Evolutionary conservation across 768 basidiomycete species (phyloP), one percentile per base, ranked within the genome.

Genomic region (Rhizopogon vulgaris): DNA sequence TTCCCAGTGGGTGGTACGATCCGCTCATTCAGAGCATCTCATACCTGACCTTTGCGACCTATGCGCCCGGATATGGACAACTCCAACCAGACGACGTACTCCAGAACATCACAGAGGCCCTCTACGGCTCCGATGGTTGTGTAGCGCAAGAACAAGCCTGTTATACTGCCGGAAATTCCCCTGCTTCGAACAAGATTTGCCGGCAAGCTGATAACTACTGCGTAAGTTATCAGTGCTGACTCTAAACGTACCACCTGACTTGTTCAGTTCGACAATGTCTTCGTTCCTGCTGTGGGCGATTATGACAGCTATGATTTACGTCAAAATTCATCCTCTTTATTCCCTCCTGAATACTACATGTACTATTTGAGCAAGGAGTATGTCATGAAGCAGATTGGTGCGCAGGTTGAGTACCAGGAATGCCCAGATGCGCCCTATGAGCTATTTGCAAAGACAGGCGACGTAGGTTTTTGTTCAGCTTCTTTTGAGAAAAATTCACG

Each of bases 41-140:
- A 9, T 84, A 79, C 52, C 71, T 85, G 52, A 72, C 72, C 32
- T 86, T 85, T 51, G 80, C 82, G 0, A 75, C 74, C 0, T 61
- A 82, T 37, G 84, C 84, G 0, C 84, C 84, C 7, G 82, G 83
- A 12, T 86, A 85, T 55, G 84, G 84, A 5, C 82, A 75, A 54
- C 76, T 86, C 10, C 79, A 80, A 53, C 71, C 69, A 28, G 69
- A 76, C 39, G 52, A 58, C 4, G 74, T 79, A 2, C 63, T 85
- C 38, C 61, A 67, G 28, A 54, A 71, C 34, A 65, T 85, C n/a
- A 80, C 77, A 32, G 49, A 72, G 1, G 68, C 78, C 1, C 83
- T 70, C 59, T 83, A 74, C 55, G 64, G 63, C 7, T 39, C 70
- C 0, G 67, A 70, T 8, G 84, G 84, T 8, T 86, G 84, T 54